phyloP scores from a whole-genome alignment of 1,284 basidiomycete genomes.

The Leucoagaricus sp. region DNA sequence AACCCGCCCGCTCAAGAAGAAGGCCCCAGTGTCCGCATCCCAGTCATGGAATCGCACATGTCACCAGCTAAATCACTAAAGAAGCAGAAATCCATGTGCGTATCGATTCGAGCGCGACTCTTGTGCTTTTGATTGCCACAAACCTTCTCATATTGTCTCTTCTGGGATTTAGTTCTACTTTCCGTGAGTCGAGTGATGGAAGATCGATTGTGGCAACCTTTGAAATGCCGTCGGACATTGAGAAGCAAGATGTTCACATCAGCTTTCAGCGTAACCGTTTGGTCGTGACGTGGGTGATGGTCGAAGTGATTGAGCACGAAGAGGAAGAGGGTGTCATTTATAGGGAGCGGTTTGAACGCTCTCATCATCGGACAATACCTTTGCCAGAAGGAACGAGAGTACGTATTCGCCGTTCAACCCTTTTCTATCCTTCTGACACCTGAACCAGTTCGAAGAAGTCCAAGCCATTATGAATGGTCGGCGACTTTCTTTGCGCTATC shows the following conservation, averaged over 20 bases:
- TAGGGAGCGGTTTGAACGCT: constrained; percentile 59
- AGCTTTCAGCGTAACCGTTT: constrained; percentile 63
- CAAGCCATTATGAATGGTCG: constrained; percentile 60
- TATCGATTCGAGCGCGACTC: constrained; percentile 17
- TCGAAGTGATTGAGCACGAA: constrained; percentile 55
- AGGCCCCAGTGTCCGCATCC: constrained; percentile 33
- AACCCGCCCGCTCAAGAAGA: constrained; percentile 19
- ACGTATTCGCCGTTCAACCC: constrained; percentile 18
- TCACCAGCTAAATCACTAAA: constrained; percentile 39
- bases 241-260: constrained; percentile 72
- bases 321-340: constrained; percentile 58
- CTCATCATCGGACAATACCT: constrained; percentile 44
- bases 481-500: constrained; percentile 61
- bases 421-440: constrained; percentile 6
- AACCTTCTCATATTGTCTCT: constrained; percentile 15
- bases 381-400: constrained; percentile 49
- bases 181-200: constrained; percentile 67
- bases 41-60: constrained; percentile 36
- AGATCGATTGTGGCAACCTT: constrained; percentile 56
- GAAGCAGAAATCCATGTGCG: constrained; percentile 61
- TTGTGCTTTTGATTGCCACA: constrained; percentile 16
- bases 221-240: constrained; percentile 59
- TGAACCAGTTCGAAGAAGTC: constrained; percentile 65
- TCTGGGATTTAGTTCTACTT: constrained; percentile 49
- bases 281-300: constrained; percentile 66